phyloP scores from a whole-genome alignment of 208 protist species.

The Trypanosoma congolense region DNA sequence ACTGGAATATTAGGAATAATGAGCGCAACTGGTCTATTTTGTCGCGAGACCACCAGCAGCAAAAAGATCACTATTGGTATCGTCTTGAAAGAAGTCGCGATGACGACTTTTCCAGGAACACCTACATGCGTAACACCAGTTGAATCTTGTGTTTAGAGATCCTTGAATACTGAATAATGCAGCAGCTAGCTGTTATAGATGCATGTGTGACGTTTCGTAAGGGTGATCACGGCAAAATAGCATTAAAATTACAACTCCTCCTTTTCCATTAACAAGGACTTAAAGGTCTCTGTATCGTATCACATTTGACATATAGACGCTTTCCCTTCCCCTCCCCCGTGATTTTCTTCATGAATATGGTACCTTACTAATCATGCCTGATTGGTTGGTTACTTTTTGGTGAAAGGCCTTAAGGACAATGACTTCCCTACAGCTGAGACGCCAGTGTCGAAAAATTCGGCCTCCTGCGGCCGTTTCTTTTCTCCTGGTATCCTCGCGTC shows the following conservation, averaged over 20 bases:
- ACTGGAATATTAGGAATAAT: conserved; percentile 85
- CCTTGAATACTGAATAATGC: not conserved
- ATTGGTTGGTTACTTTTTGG: too few species aligned
- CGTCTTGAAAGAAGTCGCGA: conserved; percentile 73
- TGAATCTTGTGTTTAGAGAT: too few species aligned
- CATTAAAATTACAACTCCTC: not conserved
- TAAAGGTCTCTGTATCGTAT: not conserved
- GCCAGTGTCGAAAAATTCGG: not conserved
- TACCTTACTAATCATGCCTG: too few species aligned
- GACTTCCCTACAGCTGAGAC: not conserved
- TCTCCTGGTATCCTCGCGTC: conserved; percentile 4
- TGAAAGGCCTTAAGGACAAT: not conserved
- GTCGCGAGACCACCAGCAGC: conserved; percentile 78
- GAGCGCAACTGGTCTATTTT: conserved; percentile 86
- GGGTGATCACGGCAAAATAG: not conserved
- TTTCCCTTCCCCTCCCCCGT: too few species aligned
- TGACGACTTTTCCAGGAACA: conserved; percentile 79
- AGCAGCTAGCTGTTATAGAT: not conserved
- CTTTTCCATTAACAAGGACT: not conserved
- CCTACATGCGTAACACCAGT: conserved; percentile 33
- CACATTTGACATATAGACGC: too few species aligned
- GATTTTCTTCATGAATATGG: too few species aligned
- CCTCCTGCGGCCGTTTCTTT: not conserved
- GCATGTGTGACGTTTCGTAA: not conserved
- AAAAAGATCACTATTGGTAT: conserved; percentile 89